A percentile compares a stretch with the other conserved stretches of the same genome.
These are phyloP conservation scores for Vaccinium corymbosum DNA, from an alignment of 148 eudicot genomes.

Conservation along the genomic window DNA sequence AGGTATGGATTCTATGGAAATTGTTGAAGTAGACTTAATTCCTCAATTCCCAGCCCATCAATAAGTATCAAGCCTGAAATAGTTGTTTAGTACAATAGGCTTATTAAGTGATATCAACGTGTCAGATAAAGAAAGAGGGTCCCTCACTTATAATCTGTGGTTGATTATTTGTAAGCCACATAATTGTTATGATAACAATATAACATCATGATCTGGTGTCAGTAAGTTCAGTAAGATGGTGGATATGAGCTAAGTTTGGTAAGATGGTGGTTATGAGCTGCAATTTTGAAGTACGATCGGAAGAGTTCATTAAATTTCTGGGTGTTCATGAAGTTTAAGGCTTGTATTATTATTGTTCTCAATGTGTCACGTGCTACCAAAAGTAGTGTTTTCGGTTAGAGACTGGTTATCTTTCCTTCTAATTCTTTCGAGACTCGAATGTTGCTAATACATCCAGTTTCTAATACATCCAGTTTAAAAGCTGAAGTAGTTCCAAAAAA, in stretches of 20 bases:
- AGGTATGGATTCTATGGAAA: neutral
- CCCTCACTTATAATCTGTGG: neutral
- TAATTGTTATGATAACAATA: too few relatives aligned
- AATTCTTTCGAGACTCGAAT: neutral
- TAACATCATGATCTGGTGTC: neutral
- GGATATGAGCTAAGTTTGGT: neutral
- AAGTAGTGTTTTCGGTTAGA: neutral
- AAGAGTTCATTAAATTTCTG: neutral
- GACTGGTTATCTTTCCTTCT: neutral
- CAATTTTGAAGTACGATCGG: neutral
- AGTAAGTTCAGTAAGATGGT: neutral
- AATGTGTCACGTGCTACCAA: neutral
- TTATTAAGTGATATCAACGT: neutral
- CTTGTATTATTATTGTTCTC: neutral
- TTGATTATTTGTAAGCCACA: neutral
- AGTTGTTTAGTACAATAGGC: neutral
- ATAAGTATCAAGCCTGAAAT: neutral
- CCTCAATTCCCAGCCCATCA: neutral
- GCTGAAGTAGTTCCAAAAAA: neutral
- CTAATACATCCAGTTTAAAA: neutral
- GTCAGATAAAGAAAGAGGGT: neutral
- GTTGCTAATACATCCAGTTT: neutral
- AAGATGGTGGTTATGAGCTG: neutral
- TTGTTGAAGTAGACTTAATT: neutral
- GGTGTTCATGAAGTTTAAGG: neutral